phyloP scores from a whole-genome alignment of 305 asterid genomes.

The Solanum hybrid region DNA sequence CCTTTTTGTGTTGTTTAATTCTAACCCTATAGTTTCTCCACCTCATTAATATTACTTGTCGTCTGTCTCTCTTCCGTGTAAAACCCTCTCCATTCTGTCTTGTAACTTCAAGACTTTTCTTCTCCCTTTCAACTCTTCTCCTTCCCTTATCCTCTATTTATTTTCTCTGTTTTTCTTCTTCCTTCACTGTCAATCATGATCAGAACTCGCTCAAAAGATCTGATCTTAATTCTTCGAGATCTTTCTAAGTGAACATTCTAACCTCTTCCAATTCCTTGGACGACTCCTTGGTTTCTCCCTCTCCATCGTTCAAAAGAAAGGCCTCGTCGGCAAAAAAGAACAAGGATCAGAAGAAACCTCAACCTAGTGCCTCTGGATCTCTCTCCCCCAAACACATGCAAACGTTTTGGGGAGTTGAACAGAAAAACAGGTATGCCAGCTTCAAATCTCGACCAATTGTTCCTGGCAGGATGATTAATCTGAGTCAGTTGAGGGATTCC shows the following conservation, averaged over 20 bases:
- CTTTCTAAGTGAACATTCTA: not conserved
- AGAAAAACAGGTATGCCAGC: not conserved
- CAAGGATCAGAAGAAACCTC: not conserved
- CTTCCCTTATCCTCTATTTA: not conserved
- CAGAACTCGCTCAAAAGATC: not conserved
- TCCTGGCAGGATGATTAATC: not conserved
- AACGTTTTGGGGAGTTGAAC: not conserved
- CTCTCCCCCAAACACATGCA: not conserved
- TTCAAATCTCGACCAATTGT: not conserved
- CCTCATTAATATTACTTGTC: not conserved
- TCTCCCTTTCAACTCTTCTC: not conserved
- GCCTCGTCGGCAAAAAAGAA: not conserved
- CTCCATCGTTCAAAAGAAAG: not conserved
- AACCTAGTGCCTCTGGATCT: not conserved
- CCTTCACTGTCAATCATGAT: not conserved
- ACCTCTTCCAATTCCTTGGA: too few relatives aligned
- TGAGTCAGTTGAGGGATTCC: not conserved
- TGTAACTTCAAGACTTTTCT: not conserved
- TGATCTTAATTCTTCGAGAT: not conserved
- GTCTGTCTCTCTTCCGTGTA: too few relatives aligned
- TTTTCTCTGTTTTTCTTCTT: too few relatives aligned
- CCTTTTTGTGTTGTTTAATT: too few relatives aligned
- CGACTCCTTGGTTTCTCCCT: not conserved
- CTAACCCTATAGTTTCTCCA: not conserved
- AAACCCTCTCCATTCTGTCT: not conserved